Conservation (phyloP, 2,329 filamentous ascomycete genomes). For the Colletotrichum tanaceti region DNA sequence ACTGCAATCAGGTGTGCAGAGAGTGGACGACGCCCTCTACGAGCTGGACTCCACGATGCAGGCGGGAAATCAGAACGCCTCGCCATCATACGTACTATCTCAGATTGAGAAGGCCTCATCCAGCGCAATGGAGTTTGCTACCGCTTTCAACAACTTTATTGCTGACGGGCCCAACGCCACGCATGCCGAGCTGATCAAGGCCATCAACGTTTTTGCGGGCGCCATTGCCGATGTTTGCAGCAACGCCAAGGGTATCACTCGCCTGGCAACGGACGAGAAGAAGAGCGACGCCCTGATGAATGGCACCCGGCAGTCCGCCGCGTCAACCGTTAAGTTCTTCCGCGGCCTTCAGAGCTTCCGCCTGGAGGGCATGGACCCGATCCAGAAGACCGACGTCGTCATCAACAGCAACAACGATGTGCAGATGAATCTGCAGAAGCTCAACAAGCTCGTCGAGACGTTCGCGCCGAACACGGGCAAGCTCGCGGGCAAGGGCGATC, state of each 20-base stretch:
- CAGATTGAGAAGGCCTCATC: slow-evolving; percentile 97
- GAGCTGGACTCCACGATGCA: slow-evolving; percentile 98
- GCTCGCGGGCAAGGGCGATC: slow-evolving; percentile 82
- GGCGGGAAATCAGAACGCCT: slow-evolving; percentile 97
- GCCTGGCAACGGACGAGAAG: slow-evolving; percentile 95
- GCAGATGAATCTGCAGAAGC: slow-evolving; percentile 89
- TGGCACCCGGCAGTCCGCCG: slow-evolving; percentile 84
- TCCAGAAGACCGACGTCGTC: slow-evolving; percentile 96
- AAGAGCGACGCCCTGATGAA: slow-evolving; percentile 88
- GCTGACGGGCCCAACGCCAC: slow-evolving; percentile 93
- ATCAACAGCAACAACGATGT: slow-evolving; percentile 98
- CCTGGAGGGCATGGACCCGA: slow-evolving; percentile 86
- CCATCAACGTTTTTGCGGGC: slow-evolving; percentile 88
- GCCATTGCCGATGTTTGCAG: slow-evolving; percentile 93
- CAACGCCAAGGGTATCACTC: slow-evolving; percentile 94
- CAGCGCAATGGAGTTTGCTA: slow-evolving; percentile 96
- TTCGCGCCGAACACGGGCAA: slow-evolving; percentile 91
- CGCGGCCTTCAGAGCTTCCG: slow-evolving; percentile 93
- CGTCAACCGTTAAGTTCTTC: slow-evolving; percentile 94
- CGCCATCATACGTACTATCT: slow-evolving; percentile 91
- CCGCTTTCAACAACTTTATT: slow-evolving; percentile 98
- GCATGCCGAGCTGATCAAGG: slow-evolving; percentile 91
- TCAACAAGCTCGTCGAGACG: slow-evolving; percentile 92
- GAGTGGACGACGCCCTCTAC: slow-evolving; percentile 96
- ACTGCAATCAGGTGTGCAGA: slow-evolving; percentile 88